Percentiles rank a stretch among this genome's conserved stretches.
Evolutionary conservation across 2,329 filamentous ascomycete genomes (phyloP).

Genomic region (Aspergillus neoniger): DNA sequence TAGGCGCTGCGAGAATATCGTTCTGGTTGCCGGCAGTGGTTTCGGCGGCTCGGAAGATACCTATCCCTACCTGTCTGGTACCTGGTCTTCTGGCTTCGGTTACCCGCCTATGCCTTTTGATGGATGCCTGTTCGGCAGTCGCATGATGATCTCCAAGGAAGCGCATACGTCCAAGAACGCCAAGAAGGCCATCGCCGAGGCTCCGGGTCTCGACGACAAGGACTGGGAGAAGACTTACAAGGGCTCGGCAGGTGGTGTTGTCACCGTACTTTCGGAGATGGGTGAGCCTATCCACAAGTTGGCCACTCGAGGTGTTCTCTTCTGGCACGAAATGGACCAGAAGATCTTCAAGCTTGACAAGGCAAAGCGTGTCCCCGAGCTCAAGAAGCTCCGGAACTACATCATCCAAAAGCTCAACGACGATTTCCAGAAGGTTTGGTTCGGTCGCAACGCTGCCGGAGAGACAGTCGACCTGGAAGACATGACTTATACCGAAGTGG

Average conservation of each 20-base stretch:
- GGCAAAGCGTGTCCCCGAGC: constrained; percentile 83
- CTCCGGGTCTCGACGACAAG: constrained; percentile 75
- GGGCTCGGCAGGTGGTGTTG: constrained; percentile 85
- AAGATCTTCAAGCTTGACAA: constrained; percentile 97
- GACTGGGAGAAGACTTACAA: constrained; percentile 95
- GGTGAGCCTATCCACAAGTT: constrained; percentile 99
- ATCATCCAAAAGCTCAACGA: constrained; percentile 96
- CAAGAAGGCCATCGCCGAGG: constrained; percentile 87
- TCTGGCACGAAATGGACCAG: constrained; percentile 99
- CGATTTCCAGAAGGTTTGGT: constrained; percentile 97
- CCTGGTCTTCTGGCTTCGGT: constrained; percentile 82
- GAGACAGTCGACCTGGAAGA: constrained; percentile 86
- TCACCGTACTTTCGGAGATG: constrained; percentile 98
- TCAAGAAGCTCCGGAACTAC: constrained; percentile 84
- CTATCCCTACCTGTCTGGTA: constrained; percentile 85
- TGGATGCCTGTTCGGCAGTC: constrained; percentile 84
- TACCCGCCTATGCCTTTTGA: constrained; percentile 94
- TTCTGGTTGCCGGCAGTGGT: constrained; percentile 83
- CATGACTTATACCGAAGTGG: constrained; percentile 91
- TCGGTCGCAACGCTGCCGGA: constrained; percentile 78
- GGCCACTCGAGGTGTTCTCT: constrained; percentile 89
- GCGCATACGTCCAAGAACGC: constrained; percentile 82
- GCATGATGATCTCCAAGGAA: constrained; percentile 93
- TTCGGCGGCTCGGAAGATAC: constrained; percentile 89
- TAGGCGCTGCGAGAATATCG: constrained; percentile 79